Percentiles rank a stretch among this genome's conserved stretches.
These are phyloP conservation scores for Lepidium sativum DNA, from an alignment of 345 rosid genomes.

Conservation along the genomic window DNA sequence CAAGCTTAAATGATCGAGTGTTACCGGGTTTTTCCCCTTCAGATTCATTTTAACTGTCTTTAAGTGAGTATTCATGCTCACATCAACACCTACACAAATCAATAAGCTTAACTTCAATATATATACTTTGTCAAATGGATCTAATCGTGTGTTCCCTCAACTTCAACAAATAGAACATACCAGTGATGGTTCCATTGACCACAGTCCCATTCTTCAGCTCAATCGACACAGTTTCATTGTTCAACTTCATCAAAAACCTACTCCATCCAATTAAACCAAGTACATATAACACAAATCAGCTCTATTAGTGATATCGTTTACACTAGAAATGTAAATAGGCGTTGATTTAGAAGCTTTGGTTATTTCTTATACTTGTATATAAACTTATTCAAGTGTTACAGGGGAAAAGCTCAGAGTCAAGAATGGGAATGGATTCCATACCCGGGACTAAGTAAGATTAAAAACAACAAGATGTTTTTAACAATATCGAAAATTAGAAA, in stretches of 20 bases:
- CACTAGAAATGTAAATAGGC: too few relatives aligned
- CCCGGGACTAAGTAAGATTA: too few relatives aligned
- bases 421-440: too few relatives aligned
- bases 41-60: constrained; percentile 85
- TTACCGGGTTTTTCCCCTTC: constrained; percentile 89
- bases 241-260: constrained; percentile 97
- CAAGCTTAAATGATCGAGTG: constrained; percentile 83
- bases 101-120: neutral
- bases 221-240: constrained; percentile 91
- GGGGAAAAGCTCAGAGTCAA: too few relatives aligned
- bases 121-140: neutral
- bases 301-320: too few relatives aligned
- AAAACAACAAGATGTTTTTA: too few relatives aligned
- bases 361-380: too few relatives aligned
- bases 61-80: constrained; percentile 97
- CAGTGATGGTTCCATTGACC: constrained; percentile 94
- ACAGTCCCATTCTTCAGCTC: constrained; percentile 95
- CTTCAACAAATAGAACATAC: constrained; percentile 23
- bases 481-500: neutral
- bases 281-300: neutral
- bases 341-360: too few relatives aligned
- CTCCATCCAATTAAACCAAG: constrained; percentile 7
- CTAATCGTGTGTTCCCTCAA: neutral
- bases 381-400: too few relatives aligned
- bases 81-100: constrained; percentile 70